phyloP scores from a whole-genome alignment of 805 yeast species.

The Candida alai region DNA sequence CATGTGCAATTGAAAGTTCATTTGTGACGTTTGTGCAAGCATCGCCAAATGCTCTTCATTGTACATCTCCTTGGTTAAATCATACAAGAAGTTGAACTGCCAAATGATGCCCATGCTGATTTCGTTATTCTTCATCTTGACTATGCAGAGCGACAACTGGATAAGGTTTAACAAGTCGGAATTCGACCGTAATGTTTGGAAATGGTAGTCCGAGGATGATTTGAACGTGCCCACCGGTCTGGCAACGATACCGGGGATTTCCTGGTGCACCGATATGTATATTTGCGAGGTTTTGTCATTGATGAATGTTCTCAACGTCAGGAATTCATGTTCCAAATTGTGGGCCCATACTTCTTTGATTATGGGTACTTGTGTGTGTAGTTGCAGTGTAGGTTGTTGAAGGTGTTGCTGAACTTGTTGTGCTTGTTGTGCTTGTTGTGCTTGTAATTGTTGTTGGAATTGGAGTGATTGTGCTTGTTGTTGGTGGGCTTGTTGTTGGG shows the following conservation, averaged over 20 bases:
- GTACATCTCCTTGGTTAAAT: conserved; percentile 74
- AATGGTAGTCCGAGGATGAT: conserved; percentile 88
- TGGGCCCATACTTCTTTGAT: conserved; percentile 72
- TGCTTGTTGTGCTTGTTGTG: conserved; percentile 18
- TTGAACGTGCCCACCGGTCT: conserved; percentile 93
- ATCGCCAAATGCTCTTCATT: conserved; percentile 81
- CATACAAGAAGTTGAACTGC: conserved; percentile 92
- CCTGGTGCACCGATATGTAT: conserved; percentile 73
- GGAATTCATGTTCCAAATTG: conserved; percentile 66
- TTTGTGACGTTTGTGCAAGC: conserved; percentile 70
- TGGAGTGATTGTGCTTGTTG: conserved; percentile 15
- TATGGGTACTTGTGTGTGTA: conserved; percentile 47
- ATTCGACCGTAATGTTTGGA: conserved; percentile 89
- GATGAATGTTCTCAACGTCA: conserved; percentile 54
- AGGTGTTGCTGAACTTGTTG: conserved; percentile 15
- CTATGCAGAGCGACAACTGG: conserved; percentile 55
- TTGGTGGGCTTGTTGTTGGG: conserved; percentile 15
- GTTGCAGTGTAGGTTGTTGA: too few relatives aligned
- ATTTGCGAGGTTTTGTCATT: conserved; percentile 46
- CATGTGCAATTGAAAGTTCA: conserved; percentile 73
- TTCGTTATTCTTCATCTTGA: conserved; percentile 34
- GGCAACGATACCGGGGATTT: conserved; percentile 93
- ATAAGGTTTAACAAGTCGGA: conserved; percentile 82
- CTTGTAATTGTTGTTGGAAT: conserved; percentile 21
- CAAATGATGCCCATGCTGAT: conserved; percentile 81